phyloP scores from a whole-genome alignment of 768 basidiomycete species.

The Rhodotorula kratochvilovae region DNA sequence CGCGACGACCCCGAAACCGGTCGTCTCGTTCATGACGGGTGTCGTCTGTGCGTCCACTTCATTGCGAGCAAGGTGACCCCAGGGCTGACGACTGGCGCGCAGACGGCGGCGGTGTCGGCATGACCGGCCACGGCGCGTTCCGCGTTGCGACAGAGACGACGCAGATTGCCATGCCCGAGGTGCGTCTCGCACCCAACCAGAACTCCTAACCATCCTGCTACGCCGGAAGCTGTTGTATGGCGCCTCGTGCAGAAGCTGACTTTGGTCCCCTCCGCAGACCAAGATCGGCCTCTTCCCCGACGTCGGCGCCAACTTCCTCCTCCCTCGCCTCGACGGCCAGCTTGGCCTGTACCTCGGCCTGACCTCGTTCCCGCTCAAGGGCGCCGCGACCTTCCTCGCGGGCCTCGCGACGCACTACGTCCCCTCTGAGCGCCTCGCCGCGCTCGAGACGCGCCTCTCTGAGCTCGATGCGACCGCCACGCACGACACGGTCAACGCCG shows the following conservation, averaged over 20 bases:
- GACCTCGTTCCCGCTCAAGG: slow-evolving; percentile 66
- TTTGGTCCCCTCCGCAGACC: slow-evolving; percentile 30
- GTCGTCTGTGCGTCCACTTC: slow-evolving; percentile 55
- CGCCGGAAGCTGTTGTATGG: too few relatives aligned
- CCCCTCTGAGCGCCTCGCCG: slow-evolving; percentile 67
- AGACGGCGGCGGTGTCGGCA: slow-evolving; percentile 90
- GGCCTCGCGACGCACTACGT: slow-evolving; percentile 94
- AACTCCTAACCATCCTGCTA: neutral
- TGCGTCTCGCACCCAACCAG: too few relatives aligned
- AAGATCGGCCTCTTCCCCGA: slow-evolving; percentile 62
- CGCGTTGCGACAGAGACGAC: slow-evolving; percentile 92
- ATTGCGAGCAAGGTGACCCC: slow-evolving; percentile 54
- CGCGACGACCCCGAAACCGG: slow-evolving; percentile 61
- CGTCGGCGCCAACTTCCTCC: slow-evolving; percentile 84
- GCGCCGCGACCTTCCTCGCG: slow-evolving; percentile 73
- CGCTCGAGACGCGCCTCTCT: slow-evolving; percentile 65
- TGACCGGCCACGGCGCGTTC: slow-evolving; percentile 76
- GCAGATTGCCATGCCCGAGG: slow-evolving; percentile 92
- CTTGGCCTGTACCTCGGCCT: slow-evolving; percentile 90
- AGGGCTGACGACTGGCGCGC: slow-evolving; percentile 55
- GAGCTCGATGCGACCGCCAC: slow-evolving; percentile 47
- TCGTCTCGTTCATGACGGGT: slow-evolving; percentile 84
- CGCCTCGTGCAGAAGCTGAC: neutral
- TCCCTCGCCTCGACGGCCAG: slow-evolving; percentile 83
- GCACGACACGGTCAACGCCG: slow-evolving; percentile 59